Evolutionary conservation across 371 early-diverging fungal genomes (phyloP), one percentile per base, ranked within the genome.

Genomic region (Mucor irregularis): DNA sequence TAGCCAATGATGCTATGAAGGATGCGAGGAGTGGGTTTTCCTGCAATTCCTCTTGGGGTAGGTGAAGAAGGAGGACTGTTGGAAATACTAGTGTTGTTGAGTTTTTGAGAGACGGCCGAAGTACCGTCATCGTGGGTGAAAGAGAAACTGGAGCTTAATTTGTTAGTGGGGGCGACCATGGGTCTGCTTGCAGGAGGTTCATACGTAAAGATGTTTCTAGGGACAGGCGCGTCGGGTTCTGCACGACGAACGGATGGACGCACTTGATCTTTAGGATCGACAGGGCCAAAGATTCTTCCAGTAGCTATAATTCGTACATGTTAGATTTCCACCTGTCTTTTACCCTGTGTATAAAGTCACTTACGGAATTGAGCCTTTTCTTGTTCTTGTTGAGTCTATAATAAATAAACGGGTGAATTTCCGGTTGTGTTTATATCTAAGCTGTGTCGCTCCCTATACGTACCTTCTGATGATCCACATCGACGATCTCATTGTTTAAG

Each of bases 141-240:
- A 10, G 48, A 49, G 19, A 76, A 68, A 13, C 61, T 53, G 16
- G 70, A 63, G 19, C 46, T 60, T 13, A 76, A 45, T 11, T 68
- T 65, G 10, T 68, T 63, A 13, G 42, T 66, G 26, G 71, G 61
- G 4, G 62, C 57, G 6, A 74, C 74, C 1, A 69, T 37, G 14
- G 70, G 73, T 37, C 64, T 54, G 29, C 55, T 49, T 16, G 52
- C 42, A 22, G 72, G 72, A 16, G 78, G 78, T 29, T 69, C 53
- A 31, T 74, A 77, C 9, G 78, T 63, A 30, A 77, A 77, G 33
- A 77, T 77, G 46, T 77, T 72, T 13, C 77, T 64, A 25, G 47
- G 33, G 33, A 61, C 51, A 34, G 68, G 66, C 8, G 58, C 58
- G 11, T 56, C 62, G 16, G 69, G 55, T 21, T 66, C 67, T 14